These are phyloP conservation scores for Colletotrichum cordylinicola DNA, from an alignment of 2,329 filamentous ascomycete genomes.

Conservation along the genomic window DNA sequence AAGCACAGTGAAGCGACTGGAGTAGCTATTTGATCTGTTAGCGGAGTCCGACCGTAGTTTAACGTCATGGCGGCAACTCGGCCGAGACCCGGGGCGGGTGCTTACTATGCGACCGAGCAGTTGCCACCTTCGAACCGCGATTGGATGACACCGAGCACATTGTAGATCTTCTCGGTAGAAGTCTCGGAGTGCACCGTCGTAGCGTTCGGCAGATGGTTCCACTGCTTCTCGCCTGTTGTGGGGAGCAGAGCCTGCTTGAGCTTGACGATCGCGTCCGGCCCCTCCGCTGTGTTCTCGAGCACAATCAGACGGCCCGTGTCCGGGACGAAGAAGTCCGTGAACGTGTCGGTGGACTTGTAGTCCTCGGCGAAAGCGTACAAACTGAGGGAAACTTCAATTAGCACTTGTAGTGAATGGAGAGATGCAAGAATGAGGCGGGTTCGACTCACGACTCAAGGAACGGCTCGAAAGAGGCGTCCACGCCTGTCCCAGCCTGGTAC, in stretches of 20 bases:
- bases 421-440: neutral
- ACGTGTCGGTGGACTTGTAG: neutral
- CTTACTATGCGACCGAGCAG: constrained; percentile 7
- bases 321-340: constrained; percentile 8
- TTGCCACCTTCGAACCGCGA: neutral
- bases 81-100: too few relatives aligned
- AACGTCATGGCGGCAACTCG: neutral
- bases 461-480: neutral
- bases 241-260: constrained; percentile 11
- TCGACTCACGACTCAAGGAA: neutral
- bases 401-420: neutral
- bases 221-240: constrained; percentile 1
- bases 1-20: constrained; percentile 1
- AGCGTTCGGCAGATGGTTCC: constrained; percentile 11
- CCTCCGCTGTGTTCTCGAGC: neutral
- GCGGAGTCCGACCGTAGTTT: neutral
- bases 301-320: neutral
- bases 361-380: constrained; percentile 8
- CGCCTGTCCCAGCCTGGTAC: neutral
- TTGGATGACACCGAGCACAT: neutral
- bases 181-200: constrained; percentile 2
- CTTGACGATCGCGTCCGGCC: neutral
- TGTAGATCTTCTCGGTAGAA: neutral
- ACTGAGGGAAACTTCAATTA: neutral
- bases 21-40: neutral